A percentile compares a stretch with the other conserved stretches of the same genome.
Evolutionary conservation across 1,139 yeast genomes (phyloP).

Genomic region (Martiniozyma asiatica): DNA sequence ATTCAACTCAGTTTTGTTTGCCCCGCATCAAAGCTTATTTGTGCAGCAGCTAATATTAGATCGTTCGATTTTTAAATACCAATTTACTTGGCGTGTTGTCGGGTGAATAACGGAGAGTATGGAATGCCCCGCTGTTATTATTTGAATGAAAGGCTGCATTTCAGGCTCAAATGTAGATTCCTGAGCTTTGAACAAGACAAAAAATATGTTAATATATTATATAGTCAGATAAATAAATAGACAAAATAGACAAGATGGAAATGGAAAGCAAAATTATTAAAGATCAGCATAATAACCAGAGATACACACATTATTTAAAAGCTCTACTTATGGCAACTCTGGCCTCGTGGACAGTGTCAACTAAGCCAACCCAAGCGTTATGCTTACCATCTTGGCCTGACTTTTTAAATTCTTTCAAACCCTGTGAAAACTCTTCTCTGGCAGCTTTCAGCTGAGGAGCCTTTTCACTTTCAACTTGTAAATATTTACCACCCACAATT

Average conservation of each 20-base stretch:
- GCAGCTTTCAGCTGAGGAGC: conserved; percentile 24
- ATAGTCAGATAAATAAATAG: conserved; percentile 1
- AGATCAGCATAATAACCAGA: neutral
- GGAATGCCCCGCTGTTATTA: no score
- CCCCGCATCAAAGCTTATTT: no score
- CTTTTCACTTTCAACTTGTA: conserved; percentile 19
- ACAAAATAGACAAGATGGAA: neutral
- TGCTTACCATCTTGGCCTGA: conserved; percentile 3
- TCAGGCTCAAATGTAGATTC: no score
- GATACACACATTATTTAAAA: neutral
- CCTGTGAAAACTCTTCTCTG: conserved; percentile 9
- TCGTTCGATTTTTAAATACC: no score
- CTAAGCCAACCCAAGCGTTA: conserved; percentile 8
- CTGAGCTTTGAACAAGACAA: neutral
- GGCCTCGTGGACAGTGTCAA: conserved; percentile 5
- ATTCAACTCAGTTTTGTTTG: no score
- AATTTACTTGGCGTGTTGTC: no score
- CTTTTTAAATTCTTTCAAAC: neutral
- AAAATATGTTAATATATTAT: neutral
- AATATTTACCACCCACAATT: conserved; percentile 12
- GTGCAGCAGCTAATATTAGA: no score
- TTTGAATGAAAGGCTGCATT: no score
- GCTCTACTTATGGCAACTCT: no score
- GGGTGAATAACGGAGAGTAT: no score
- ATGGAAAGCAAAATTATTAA: no score